Base-by-base conservation (phyloP, 805 yeast species). In the Tetrapisispora nanseiensis region DNA sequence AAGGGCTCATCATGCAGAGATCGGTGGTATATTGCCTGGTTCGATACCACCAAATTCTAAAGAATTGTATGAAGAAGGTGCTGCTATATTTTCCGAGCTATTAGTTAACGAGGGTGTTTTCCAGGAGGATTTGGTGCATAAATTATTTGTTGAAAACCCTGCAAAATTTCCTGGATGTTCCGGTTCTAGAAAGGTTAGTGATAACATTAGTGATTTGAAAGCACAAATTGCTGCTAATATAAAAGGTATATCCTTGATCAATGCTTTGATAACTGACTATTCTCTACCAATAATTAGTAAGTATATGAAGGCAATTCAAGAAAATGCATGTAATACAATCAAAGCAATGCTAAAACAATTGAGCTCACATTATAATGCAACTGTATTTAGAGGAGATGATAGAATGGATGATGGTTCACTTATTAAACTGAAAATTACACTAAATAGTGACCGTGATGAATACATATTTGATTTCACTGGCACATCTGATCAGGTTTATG, bases 1-100 rank as follows among this genome's bases (percentile, higher is more conserved):
- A 0, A 71, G 97, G 49, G 97, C 96, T 2, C 97, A 89, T 63
- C 97, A 90, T 64, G 89, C 96, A 6, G 97, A 89, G 62, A 89
- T 90, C 55, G 97, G 97, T 15, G 94, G 95, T 12, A 76, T 82
- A 44, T 65, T 86, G 28, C 95, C 97, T 1, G 97, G 97, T 1
- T 82, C 95, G 0, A 86, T 89, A 87, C 96, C 97, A 13, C 95
- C 96, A 9, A 79, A 82, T 56, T 86, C 96, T 2, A 85, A 80
- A 54, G 78, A 79, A 45, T 65, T 90, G 32, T 82, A 78, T 70
- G 89, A 89, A 56, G 97, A 89, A 63, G 97, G 97, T 35, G 96
- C 95, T 2, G 76, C 85, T 3, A 86, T 90, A 28, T 74, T 76
- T 53, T 80, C 92, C 1, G 89, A 82, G 57, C 70, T 83, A 46